Percentiles rank a stretch among this genome's conserved stretches.
phyloP scores from a whole-genome alignment of 2,329 filamentous ascomycete genomes.

The Talaromyces sp. region DNA sequence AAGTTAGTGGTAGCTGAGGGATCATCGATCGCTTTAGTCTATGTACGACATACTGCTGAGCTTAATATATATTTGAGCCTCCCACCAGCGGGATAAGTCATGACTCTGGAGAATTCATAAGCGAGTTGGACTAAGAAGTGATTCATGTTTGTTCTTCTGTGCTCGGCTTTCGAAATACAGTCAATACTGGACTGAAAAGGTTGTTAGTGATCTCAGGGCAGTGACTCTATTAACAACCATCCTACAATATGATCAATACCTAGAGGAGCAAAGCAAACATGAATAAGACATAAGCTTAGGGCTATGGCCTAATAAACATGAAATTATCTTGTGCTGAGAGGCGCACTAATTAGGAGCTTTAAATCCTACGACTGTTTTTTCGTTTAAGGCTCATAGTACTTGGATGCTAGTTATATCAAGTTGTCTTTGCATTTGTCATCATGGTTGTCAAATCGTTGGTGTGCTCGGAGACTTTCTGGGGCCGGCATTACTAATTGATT shows the following conservation, averaged over 20 bases:
- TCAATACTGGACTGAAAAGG: neutral
- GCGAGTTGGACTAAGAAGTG: constrained; percentile 52
- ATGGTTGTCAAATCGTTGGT: neutral
- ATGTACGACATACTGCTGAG: no score
- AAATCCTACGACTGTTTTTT: no score
- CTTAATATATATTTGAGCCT: constrained; percentile 49
- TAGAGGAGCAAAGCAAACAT: neutral
- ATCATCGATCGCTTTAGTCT: no score
- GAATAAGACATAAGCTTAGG: no score
- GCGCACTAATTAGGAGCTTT: no score
- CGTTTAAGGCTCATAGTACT: neutral
- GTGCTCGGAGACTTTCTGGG: neutral
- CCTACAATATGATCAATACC: neutral
- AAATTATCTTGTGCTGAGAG: no score
- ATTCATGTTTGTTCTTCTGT: no score
- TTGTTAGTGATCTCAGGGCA: neutral
- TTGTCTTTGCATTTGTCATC: neutral
- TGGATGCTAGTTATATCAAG: neutral
- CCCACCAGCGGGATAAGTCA: constrained; percentile 62
- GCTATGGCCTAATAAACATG: no score
- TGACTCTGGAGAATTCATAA: constrained; percentile 61
- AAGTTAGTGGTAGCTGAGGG: no score
- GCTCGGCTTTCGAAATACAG: neutral
- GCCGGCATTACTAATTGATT: neutral
- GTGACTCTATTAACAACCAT: neutral